These are phyloP conservation scores for Globisporangium irregulare DNA, from an alignment of 352 stramenopile species.

Conservation along the genomic window DNA sequence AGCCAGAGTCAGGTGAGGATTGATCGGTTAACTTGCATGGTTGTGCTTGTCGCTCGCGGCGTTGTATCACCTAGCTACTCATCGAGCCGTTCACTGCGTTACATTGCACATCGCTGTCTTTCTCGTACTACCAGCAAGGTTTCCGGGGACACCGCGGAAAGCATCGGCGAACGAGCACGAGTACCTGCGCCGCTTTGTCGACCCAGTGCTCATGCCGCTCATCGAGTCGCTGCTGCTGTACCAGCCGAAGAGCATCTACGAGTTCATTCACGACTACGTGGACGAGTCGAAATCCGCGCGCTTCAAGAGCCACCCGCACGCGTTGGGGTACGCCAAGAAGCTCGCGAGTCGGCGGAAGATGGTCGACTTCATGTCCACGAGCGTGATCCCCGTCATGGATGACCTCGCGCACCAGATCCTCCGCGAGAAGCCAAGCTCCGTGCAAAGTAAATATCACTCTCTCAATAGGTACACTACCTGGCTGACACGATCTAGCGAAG, in stretches of 20 bases:
- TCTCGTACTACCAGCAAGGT: neutral
- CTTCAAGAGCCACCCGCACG: conserved; percentile 25
- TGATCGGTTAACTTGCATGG: neutral
- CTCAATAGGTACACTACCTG: neutral
- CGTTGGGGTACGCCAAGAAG: conserved; percentile 60
- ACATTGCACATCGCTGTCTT: neutral
- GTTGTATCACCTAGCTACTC: neutral
- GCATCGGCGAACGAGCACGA: conserved; percentile 67
- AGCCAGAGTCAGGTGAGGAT: conserved; percentile 4
- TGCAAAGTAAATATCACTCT: conserved; percentile 37
- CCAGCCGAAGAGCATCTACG: conserved; percentile 74
- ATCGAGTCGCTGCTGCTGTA: conserved; percentile 80
- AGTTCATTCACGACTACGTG: conserved; percentile 81
- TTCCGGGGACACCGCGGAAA: conserved; percentile 12
- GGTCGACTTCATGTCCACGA: conserved; percentile 84
- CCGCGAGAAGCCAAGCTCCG: conserved; percentile 61
- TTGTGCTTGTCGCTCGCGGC: neutral
- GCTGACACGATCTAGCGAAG: too few relatives aligned
- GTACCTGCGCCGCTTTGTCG: conserved; percentile 72
- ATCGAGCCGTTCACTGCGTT: neutral
- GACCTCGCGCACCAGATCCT: conserved; percentile 79
- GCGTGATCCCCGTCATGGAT: conserved; percentile 82
- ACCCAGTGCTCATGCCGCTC: conserved; percentile 79
- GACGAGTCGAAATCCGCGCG: conserved; percentile 48
- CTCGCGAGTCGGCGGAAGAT: conserved; percentile 71